Percentiles rank a stretch among this genome's conserved stretches.
Conservation (phyloP, 805 yeast species). For the Starmerella scarabaei region DNA sequence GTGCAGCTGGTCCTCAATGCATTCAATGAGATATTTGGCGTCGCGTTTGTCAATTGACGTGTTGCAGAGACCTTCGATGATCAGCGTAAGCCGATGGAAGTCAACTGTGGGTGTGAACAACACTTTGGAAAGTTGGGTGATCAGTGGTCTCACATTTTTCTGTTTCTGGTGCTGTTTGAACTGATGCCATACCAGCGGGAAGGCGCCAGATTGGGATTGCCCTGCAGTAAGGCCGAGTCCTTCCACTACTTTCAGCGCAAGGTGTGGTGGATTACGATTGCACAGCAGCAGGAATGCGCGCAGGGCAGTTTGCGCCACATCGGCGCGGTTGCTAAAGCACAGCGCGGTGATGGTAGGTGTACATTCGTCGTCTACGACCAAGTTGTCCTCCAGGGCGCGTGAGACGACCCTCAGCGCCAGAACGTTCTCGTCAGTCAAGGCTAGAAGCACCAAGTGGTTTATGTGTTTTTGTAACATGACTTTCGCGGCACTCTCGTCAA, state of each 20-base stretch:
- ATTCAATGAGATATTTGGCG: constrained; percentile 6
- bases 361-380: constrained; percentile 13
- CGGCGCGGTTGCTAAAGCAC: constrained; percentile 6
- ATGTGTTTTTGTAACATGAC: constrained; percentile 10
- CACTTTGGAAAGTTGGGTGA: constrained; percentile 1
- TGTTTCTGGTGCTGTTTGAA: background rate
- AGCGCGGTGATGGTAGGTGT: constrained; percentile 5
- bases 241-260: constrained; percentile 8
- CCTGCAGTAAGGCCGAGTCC: constrained; percentile 3
- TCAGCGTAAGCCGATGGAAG: background rate
- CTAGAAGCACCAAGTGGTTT: constrained; percentile 3
- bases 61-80: constrained; percentile 5
- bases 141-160: constrained; percentile 1
- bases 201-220: background rate
- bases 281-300: constrained; percentile 2
- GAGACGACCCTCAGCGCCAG: constrained; percentile 8
- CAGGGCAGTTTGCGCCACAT: constrained; percentile 12
- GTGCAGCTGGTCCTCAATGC: constrained; percentile 3
- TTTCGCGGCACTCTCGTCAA: background rate
- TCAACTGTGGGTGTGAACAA: background rate
- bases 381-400: constrained; percentile 13
- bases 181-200: constrained; percentile 3
- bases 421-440: constrained; percentile 2
- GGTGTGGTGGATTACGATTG: constrained; percentile 7
- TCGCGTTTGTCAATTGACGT: constrained; percentile 5